A percentile compares a stretch with the other conserved stretches of the same genome.
These are phyloP conservation scores for Porodaedalea pini DNA, from an alignment of 1,284 basidiomycete genomes.

Conservation along the genomic window DNA sequence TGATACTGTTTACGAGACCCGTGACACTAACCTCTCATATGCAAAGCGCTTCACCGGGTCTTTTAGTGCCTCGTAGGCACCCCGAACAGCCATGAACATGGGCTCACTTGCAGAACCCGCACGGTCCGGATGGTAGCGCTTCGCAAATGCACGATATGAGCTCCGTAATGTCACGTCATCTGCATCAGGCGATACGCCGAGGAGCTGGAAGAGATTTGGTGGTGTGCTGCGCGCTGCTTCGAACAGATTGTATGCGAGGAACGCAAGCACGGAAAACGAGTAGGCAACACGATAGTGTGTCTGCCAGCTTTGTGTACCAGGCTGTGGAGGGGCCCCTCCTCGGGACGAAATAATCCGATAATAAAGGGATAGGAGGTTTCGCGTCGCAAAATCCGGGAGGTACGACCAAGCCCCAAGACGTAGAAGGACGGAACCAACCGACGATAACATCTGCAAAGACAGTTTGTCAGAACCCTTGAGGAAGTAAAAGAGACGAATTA, in stretches of 20 bases:
- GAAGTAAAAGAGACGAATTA: too few species aligned
- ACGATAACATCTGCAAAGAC: slow-evolving; percentile 25
- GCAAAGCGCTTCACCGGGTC: slow-evolving; percentile 80
- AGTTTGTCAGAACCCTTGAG: too few species aligned
- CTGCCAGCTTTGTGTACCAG: slow-evolving; percentile 43
- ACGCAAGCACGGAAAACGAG: slow-evolving; percentile 62
- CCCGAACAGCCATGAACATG: slow-evolving; percentile 69
- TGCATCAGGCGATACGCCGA: slow-evolving; percentile 58
- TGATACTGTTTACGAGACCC: neutral
- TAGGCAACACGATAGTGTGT: slow-evolving; percentile 62
- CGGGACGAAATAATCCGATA: slow-evolving; percentile 36
- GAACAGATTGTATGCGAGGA: slow-evolving; percentile 64
- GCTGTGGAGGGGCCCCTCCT: slow-evolving; percentile 35
- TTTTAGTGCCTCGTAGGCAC: slow-evolving; percentile 78
- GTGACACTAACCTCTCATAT: slow-evolving; percentile 67
- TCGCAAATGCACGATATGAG: slow-evolving; percentile 74
- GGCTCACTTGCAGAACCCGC: slow-evolving; percentile 60
- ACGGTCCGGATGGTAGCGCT: slow-evolving; percentile 75
- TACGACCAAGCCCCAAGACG: slow-evolving; percentile 43
- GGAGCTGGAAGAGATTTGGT: slow-evolving; percentile 73
- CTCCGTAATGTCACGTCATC: slow-evolving; percentile 65
- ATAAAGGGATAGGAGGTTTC: slow-evolving; percentile 34
- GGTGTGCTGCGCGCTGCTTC: slow-evolving; percentile 51
- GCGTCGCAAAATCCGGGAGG: slow-evolving; percentile 42
- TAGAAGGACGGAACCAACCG: slow-evolving; percentile 30